Conservation (phyloP, 2,329 filamentous ascomycete genomes). For the Magnaporthiopsis incrustans region DNA sequence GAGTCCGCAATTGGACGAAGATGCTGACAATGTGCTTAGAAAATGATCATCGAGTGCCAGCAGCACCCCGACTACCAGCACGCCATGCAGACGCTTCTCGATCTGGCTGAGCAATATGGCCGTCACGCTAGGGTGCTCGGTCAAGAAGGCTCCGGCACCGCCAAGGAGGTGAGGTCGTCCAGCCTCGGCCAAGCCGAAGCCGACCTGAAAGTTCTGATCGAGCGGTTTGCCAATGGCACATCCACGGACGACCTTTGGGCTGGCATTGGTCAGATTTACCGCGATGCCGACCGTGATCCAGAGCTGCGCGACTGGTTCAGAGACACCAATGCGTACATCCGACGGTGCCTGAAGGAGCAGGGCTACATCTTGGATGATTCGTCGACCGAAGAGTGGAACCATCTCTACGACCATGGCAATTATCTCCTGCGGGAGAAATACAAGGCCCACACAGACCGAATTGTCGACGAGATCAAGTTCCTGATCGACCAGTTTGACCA, state of each 20-base stretch:
- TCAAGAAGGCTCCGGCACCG: conserved; percentile 55
- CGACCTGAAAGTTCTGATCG: conserved; percentile 79
- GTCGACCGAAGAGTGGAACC: conserved; percentile 75
- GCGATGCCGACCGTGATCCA: conserved; percentile 75
- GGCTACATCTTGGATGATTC: conserved; percentile 82
- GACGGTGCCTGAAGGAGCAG: conserved; percentile 77
- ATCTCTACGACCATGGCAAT: conserved; percentile 75
- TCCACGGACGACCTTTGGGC: conserved; percentile 81
- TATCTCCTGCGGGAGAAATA: conserved; percentile 87
- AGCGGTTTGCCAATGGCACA: conserved; percentile 92
- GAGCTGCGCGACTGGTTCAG: conserved; percentile 90
- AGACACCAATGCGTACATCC: conserved; percentile 66
- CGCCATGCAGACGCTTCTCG: conserved; percentile 81
- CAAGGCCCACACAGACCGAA: conserved; percentile 71
- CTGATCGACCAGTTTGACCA: conserved; percentile 81
- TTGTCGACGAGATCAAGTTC: conserved; percentile 88
- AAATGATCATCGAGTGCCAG: conserved; percentile 96
- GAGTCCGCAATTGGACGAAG: conserved; percentile 13
- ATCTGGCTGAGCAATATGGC: conserved; percentile 77
- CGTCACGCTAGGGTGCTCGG: conserved; percentile 62
- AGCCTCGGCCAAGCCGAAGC: conserved; percentile 64
- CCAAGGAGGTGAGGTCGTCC: conserved; percentile 61
- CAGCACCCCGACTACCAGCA: conserved; percentile 88
- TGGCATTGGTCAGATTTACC: conserved; percentile 77
- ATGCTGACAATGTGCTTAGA: conserved; percentile 38